Conservation (phyloP, 108 stramenopile genomes). For the Hondaea fermentalgiana region DNA sequence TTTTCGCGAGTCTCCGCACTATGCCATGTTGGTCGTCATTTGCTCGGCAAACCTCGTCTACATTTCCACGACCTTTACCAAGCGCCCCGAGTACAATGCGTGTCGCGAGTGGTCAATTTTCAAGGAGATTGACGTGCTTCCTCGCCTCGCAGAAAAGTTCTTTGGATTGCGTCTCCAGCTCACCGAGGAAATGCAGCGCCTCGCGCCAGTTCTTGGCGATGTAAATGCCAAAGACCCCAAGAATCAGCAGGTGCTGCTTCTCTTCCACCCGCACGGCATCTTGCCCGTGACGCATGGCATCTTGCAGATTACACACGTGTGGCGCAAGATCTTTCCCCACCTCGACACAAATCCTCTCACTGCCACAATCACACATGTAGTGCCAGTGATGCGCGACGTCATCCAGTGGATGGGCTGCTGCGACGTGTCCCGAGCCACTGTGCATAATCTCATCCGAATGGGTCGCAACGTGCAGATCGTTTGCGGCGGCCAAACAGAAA, state of each 20-base stretch:
- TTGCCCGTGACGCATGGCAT: background rate
- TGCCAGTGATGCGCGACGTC: background rate
- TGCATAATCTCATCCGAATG: background rate
- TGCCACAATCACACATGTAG: background rate
- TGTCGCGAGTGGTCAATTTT: background rate
- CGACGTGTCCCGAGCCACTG: background rate
- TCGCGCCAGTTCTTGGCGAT: background rate
- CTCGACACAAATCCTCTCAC: background rate
- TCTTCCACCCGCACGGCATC: slow-evolving; percentile 5
- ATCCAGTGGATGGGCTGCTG: background rate
- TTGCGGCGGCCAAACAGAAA: slow-evolving; percentile 12
- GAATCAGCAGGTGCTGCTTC: background rate
- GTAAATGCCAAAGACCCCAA: background rate
- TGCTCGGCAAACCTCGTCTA: background rate
- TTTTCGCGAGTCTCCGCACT: background rate
- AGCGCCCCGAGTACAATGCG: background rate
- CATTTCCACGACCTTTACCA: slow-evolving; percentile 5
- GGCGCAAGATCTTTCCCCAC: background rate
- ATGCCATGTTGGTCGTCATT: background rate
- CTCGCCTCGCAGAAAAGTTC: background rate
- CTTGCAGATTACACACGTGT: background rate
- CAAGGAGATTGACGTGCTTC: background rate
- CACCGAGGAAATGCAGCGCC: background rate
- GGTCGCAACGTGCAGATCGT: slow-evolving; percentile 13
- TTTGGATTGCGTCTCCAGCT: background rate